phyloP scores from a whole-genome alignment of 768 basidiomycete species.

The Mycena kentingensis region DNA sequence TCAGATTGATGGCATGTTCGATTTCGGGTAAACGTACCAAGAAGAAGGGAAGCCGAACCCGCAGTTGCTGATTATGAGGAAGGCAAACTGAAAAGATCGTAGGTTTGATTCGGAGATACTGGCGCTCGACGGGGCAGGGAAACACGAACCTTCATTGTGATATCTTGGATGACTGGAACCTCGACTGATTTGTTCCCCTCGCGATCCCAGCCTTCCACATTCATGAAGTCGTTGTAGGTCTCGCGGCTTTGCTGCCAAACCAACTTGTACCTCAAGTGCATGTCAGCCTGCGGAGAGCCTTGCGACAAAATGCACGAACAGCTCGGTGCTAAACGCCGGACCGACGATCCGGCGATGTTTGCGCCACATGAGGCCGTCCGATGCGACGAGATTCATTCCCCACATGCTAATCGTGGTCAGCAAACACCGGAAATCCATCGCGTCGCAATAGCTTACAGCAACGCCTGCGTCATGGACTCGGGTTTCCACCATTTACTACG shows the following conservation, averaged over 20 bases:
- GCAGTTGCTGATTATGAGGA: constrained; percentile 45
- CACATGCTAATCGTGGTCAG: constrained; percentile 24
- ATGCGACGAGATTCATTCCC: constrained; percentile 37
- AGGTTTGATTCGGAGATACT: neutral
- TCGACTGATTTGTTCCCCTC: constrained; percentile 26
- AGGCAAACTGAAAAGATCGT: constrained; percentile 34
- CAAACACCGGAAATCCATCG: neutral
- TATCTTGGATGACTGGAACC: constrained; percentile 31
- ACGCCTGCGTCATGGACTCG: constrained; percentile 12
- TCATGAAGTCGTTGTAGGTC: constrained; percentile 32
- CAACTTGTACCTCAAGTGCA: constrained; percentile 26
- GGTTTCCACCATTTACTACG: constrained; percentile 29
- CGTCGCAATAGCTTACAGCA: constrained; percentile 21
- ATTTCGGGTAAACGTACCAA: constrained; percentile 29
- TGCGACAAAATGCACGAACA: constrained; percentile 20
- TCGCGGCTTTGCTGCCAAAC: constrained; percentile 32
- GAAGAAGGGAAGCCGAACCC: constrained; percentile 47
- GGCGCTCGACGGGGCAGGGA: no score
- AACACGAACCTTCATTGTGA: constrained; percentile 37
- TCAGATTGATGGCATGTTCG: neutral
- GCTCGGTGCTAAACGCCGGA: constrained; percentile 35
- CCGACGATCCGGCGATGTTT: constrained; percentile 37
- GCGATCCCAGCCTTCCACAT: constrained; percentile 31
- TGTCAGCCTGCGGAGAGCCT: neutral
- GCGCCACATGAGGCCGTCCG: constrained; percentile 36